These are phyloP conservation scores for Syncephalis plumigaleata DNA, from an alignment of 371 early-diverging fungal species.

Conservation along the genomic window DNA sequence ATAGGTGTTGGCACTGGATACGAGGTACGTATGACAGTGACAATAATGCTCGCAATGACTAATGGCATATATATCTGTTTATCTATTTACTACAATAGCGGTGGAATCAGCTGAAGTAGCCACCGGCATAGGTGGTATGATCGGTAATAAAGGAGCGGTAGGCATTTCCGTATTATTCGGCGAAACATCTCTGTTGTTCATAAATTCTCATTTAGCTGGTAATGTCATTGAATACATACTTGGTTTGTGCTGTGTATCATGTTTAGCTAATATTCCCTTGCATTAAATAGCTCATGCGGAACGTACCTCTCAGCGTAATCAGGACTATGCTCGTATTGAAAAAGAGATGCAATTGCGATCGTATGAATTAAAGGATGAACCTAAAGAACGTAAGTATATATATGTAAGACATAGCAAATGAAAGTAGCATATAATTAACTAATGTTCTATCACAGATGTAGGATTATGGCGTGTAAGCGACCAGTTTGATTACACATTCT, in stretches of 20 bases:
- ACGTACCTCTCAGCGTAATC: constrained; percentile 13
- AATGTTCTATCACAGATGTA: constrained; percentile 13
- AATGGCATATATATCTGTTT: too few species aligned
- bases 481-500: constrained; percentile 55
- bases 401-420: not conserved
- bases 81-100: not conserved
- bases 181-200: constrained; percentile 36
- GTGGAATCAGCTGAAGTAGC: constrained; percentile 10
- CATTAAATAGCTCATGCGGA: constrained; percentile 17
- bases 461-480: constrained; percentile 12
- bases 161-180: constrained; percentile 42
- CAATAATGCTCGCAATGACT: too few species aligned
- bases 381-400: too few species aligned
- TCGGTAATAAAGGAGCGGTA: constrained; percentile 72
- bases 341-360: constrained; percentile 9
- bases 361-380: not conserved
- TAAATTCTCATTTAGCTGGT: constrained; percentile 63
- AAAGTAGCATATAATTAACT: not conserved
- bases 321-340: constrained; percentile 12
- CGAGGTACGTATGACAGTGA: constrained; percentile 11
- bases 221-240: not conserved
- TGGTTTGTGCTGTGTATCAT: not conserved
- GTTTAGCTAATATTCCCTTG: not conserved
- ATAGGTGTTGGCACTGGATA: constrained; percentile 24
- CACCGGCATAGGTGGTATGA: constrained; percentile 39